Base-by-base conservation (phyloP, 768 basidiomycete species). In the Udeniomyces megalosporus region DNA sequence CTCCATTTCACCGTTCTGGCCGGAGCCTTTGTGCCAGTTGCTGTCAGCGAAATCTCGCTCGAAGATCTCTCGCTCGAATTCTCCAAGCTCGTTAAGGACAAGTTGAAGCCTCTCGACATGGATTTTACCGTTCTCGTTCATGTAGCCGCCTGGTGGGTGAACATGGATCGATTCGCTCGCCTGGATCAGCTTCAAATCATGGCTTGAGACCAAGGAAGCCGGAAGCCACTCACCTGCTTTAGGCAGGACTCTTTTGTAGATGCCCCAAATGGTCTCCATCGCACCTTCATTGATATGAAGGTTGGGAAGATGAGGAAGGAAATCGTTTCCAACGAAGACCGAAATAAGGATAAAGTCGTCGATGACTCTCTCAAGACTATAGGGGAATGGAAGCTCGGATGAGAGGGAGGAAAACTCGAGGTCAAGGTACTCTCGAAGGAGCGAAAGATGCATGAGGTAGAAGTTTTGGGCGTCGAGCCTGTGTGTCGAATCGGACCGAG, bases 261-360 rank as follows among this genome's bases (percentile, higher is more conserved):
- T 87, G 11, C 89, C 88, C 73, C 95, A 97, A 62, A 99, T 76
- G 67, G 79, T 80, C 75, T 97, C 91, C 67, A 99, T 72, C 17
- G 89, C 95, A 71, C 96, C 95, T 74, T 95, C 89, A 69, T 97
- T 90, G 71, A 99, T 97, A 71, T 97, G 95, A 29, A 99, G 74
- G 73, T 95, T 91, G 4, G 95, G 95, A 61, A 99, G 74, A 75
- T 97, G 88, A 8, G 93, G 95, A 66, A 97, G 74, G 75, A 97
- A 97, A 75, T 96, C 93, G 71, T 97, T 99, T 34, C 95, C 95
- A 55, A 97, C 84, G 69, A 99, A 99, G 29, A 97, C 89, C 26
- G 91, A 88, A 68, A 99, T 81, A 7, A 97, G 78, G 69, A 97
- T 86, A 74, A 97, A 97, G 76, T 99, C 95, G 73, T 99, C 93